phyloP scores from a whole-genome alignment of 1,284 basidiomycete species.

The Naganishia liquefaciens region DNA sequence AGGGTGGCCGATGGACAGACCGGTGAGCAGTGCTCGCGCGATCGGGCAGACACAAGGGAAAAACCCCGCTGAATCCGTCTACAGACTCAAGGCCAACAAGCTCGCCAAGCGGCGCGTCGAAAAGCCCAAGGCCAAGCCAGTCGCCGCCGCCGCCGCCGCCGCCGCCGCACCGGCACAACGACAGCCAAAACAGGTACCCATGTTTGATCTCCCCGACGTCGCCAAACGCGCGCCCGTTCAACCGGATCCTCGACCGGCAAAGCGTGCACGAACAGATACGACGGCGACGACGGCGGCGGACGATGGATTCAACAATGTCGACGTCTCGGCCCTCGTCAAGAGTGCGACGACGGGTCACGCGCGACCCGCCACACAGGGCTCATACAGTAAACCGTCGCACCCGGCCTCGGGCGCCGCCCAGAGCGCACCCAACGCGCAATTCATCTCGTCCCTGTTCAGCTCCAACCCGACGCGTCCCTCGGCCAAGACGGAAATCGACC shows the following conservation, averaged over 20 bases:
- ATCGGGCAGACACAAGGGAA: neutral
- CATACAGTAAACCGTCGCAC: neutral
- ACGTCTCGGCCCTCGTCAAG: constrained; percentile 45
- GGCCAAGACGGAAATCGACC: constrained; percentile 43
- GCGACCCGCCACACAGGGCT: too few species aligned
- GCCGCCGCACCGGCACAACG: constrained; percentile 14
- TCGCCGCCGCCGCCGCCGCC: too few species aligned
- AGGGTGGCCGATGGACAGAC: constrained; percentile 81
- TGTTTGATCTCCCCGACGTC: constrained; percentile 1
- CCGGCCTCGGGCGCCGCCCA: neutral
- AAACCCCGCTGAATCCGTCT: neutral
- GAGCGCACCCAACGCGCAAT: constrained; percentile 48
- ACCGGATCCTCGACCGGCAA: constrained; percentile 1
- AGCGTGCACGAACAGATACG: constrained; percentile 10
- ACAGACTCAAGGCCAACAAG: constrained; percentile 51
- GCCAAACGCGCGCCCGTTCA: neutral
- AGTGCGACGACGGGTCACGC: neutral
- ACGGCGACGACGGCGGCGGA: constrained; percentile 52
- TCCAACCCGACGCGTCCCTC: constrained; percentile 50
- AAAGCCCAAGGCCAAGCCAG: constrained; percentile 21
- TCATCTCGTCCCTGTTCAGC: constrained; percentile 87
- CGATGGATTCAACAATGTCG: constrained; percentile 51
- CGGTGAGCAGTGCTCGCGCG: constrained; percentile 58
- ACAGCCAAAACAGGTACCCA: neutral
- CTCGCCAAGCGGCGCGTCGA: constrained; percentile 39